phyloP scores from a whole-genome alignment of 306 rosid species.

The Morella rubra region DNA sequence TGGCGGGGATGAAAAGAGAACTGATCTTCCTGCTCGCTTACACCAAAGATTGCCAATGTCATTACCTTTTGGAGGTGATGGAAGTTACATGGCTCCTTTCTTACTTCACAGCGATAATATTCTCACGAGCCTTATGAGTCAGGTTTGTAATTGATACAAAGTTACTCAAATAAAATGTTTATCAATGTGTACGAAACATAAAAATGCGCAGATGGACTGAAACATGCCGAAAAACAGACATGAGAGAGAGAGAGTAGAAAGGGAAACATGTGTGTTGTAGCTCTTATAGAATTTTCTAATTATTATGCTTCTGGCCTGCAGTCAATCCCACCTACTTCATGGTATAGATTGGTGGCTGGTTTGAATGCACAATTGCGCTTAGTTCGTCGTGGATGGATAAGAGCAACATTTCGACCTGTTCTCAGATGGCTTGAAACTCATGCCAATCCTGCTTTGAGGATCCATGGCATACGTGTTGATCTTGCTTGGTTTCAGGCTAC shows the following conservation, averaged over 20 bases:
- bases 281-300: background rate
- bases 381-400: conserved; percentile 84
- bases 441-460: conserved; percentile 84
- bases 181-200: background rate
- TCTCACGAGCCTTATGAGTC: conserved; percentile 95
- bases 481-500: conserved; percentile 94
- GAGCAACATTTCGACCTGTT: conserved; percentile 77
- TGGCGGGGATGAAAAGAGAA: conserved; percentile 98
- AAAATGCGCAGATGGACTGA: background rate
- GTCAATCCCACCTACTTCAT: conserved; percentile 89
- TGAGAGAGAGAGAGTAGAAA: background rate
- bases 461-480: conserved; percentile 68
- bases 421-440: conserved; percentile 85
- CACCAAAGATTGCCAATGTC: conserved; percentile 78
- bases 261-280: background rate
- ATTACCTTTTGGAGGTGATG: conserved; percentile 94
- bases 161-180: conserved; percentile 13
- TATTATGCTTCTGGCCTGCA: conserved; percentile 35
- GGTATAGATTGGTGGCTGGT: conserved; percentile 97
- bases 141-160: conserved; percentile 60
- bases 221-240: background rate
- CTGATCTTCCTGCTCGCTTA: conserved; percentile 89
- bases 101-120: conserved; percentile 83
- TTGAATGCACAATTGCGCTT: conserved; percentile 91
- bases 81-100: conserved; percentile 96